Percentiles rank a stretch among this genome's conserved stretches.
phyloP scores from a whole-genome alignment of 352 stramenopile species.

The Pythium rhizo-oryzae region DNA sequence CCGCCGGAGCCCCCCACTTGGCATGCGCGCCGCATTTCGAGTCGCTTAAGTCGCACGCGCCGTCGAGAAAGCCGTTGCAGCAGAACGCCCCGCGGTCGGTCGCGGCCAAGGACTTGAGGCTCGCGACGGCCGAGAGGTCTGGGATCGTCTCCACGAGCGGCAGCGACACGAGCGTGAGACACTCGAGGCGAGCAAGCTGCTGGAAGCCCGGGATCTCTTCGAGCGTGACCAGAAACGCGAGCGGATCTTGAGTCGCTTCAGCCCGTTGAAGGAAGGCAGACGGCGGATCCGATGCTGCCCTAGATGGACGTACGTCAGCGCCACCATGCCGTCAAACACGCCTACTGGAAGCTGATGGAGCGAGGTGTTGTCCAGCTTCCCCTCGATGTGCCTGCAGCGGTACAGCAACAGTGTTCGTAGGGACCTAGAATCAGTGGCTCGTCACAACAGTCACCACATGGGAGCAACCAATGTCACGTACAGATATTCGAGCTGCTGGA shows the following conservation, averaged over 20 bases:
- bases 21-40: not conserved
- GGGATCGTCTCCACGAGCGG: not conserved
- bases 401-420: too few species aligned
- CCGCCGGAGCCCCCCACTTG: not conserved
- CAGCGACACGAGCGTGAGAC: too few species aligned
- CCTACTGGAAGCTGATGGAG: not conserved
- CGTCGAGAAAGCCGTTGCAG: conserved; percentile 14
- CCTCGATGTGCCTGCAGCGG: not conserved
- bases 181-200: too few species aligned
- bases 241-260: not conserved
- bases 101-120: not conserved
- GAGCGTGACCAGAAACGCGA: not conserved
- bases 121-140: not conserved
- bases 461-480: not conserved
- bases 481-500: conserved; percentile 11
- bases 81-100: not conserved
- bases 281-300: not conserved
- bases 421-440: not conserved
- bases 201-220: not conserved
- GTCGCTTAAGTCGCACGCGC: conserved; percentile 4
- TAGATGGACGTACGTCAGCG: not conserved
- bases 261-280: not conserved
- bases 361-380: too few species aligned
- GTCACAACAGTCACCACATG: too few species aligned
- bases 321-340: not conserved